A percentile compares a stretch with the other conserved stretches of the same genome.
These are phyloP conservation scores for Candida argentea DNA, from an alignment of 805 yeast genomes.

Conservation along the genomic window DNA sequence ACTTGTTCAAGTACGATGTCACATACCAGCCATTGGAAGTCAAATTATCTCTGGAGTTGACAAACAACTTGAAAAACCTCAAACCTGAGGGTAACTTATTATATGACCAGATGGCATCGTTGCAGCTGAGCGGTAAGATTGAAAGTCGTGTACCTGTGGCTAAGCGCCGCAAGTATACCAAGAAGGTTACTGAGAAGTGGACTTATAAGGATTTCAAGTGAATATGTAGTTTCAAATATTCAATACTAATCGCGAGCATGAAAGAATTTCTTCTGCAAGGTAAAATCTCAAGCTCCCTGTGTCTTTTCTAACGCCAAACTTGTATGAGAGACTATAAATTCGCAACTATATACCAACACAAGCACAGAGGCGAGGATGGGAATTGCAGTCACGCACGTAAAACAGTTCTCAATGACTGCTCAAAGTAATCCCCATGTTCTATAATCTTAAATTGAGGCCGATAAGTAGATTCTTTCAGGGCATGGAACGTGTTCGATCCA, in stretches of 20 bases:
- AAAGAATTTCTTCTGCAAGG: too few relatives aligned
- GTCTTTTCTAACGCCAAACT: too few relatives aligned
- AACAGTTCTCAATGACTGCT: too few relatives aligned
- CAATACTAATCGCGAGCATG: slow-evolving; percentile 1
- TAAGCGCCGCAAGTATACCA: slow-evolving; percentile 57
- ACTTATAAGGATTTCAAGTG: slow-evolving; percentile 80
- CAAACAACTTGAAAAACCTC: slow-evolving; percentile 72
- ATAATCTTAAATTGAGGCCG: too few relatives aligned
- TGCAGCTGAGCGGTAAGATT: slow-evolving; percentile 79
- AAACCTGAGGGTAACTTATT: slow-evolving; percentile 86
- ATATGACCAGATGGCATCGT: slow-evolving; percentile 67
- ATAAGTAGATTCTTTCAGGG: too few relatives aligned
- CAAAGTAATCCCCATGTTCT: too few relatives aligned
- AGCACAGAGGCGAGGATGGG: too few relatives aligned
- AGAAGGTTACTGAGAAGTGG: slow-evolving; percentile 85
- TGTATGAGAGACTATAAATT: too few relatives aligned
- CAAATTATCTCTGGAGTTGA: slow-evolving; percentile 80
- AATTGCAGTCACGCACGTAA: too few relatives aligned
- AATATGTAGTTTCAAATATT: slow-evolving; percentile 2
- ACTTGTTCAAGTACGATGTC: slow-evolving; percentile 34
- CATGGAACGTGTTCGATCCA: too few relatives aligned
- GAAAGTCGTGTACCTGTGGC: slow-evolving; percentile 72
- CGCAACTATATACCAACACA: too few relatives aligned
- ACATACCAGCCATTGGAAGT: slow-evolving; percentile 49
- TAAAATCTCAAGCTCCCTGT: too few relatives aligned